Conservation (phyloP, 768 basidiomycete species). For the Russula dissimulans region DNA sequence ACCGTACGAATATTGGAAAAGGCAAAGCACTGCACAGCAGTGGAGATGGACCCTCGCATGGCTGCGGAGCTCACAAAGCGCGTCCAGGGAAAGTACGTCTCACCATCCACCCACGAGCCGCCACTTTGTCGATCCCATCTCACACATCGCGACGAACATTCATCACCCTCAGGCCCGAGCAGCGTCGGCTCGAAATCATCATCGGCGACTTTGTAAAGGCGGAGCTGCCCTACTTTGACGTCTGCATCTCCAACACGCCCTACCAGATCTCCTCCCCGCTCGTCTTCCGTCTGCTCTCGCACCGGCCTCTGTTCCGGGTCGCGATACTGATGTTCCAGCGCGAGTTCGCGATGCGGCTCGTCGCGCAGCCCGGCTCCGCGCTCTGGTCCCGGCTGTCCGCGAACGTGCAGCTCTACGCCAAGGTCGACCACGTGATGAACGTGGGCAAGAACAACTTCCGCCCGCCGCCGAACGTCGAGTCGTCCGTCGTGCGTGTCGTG, state of each 20-base stretch:
- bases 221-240: conserved; percentile 97
- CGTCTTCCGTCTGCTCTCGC: conserved; percentile 92
- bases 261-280: conserved; percentile 99
- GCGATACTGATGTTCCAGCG: conserved; percentile 99
- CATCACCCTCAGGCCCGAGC: conserved; percentile 62
- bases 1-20: conserved; percentile 91
- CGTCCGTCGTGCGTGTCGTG: conserved; percentile 81
- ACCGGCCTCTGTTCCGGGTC: conserved; percentile 86
- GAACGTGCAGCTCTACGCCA: conserved; percentile 95
- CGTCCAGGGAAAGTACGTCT: conserved; percentile 91
- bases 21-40: conserved; percentile 84
- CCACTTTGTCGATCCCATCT: too few species aligned
- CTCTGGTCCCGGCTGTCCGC: conserved; percentile 93
- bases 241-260: conserved; percentile 98
- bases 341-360: conserved; percentile 90
- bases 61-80: conserved; percentile 95
- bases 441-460: conserved; percentile 97
- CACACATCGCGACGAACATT: neutral
- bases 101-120: neutral
- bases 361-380: conserved; percentile 72
- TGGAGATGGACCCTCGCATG: conserved; percentile 99
- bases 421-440: conserved; percentile 93
- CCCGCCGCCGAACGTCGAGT: conserved; percentile 92
- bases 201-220: conserved; percentile 98
- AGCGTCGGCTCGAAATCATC: conserved; percentile 88